Percentiles rank a stretch among this genome's conserved stretches.
Conservation (phyloP, 2,329 filamentous ascomycete species). For the Aspergillus udagawae region DNA sequence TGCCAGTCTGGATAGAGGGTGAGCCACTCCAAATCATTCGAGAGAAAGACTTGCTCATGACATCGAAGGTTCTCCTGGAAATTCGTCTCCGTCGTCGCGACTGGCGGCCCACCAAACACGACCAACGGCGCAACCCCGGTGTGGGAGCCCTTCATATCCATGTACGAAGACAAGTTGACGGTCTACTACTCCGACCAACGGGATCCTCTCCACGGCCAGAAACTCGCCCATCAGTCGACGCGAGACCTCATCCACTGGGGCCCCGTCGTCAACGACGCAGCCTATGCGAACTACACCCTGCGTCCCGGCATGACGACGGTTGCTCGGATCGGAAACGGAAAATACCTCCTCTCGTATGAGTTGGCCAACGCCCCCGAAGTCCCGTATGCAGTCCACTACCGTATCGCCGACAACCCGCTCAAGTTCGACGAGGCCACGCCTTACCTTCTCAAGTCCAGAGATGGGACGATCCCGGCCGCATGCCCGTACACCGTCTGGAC, state of each 20-base stretch:
- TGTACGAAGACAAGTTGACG: too few relatives aligned
- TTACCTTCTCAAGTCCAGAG: conserved; percentile 24
- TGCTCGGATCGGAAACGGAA: conserved; percentile 50
- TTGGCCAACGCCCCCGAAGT: conserved; percentile 50
- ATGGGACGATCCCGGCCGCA: conserved; percentile 1
- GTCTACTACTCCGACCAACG: conserved; percentile 67
- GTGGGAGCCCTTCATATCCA: too few relatives aligned
- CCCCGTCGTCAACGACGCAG: conserved; percentile 55
- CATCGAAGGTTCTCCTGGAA: too few relatives aligned
- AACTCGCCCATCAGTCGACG: conserved; percentile 60
- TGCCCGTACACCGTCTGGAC: conserved; percentile 11
- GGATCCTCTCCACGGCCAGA: conserved; percentile 60
- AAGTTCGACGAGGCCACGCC: conserved; percentile 33
- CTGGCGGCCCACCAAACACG: too few relatives aligned
- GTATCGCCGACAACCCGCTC: conserved; percentile 38
- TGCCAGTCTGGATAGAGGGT: too few relatives aligned
- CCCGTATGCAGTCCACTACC: conserved; percentile 47
- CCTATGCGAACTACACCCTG: conserved; percentile 53
- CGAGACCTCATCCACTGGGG: conserved; percentile 57
- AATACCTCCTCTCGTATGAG: conserved; percentile 52
- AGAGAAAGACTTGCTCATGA: too few relatives aligned
- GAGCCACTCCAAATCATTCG: too few relatives aligned
- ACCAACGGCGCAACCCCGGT: too few relatives aligned
- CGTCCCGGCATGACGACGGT: conserved; percentile 65
- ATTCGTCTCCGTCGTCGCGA: too few relatives aligned